Conservation (phyloP, 2,329 filamentous ascomycete species). For the Stagonosporopsis cucurbitacearum region DNA sequence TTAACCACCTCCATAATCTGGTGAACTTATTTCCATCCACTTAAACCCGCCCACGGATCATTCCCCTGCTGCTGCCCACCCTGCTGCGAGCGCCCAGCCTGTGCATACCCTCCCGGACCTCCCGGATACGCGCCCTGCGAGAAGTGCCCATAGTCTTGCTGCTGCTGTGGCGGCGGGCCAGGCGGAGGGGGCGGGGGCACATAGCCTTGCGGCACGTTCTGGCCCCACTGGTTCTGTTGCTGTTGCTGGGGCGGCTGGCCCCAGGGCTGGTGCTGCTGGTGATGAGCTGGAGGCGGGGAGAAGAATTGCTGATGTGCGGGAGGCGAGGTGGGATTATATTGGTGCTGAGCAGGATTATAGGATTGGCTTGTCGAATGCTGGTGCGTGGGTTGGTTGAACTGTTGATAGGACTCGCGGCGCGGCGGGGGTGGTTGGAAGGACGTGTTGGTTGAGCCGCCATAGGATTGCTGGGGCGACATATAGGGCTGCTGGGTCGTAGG, state of each 20-base stretch:
- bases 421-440: conserved; percentile 39
- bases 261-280: conserved; percentile 61
- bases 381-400: conserved; percentile 24
- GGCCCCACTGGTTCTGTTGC: conserved; percentile 47
- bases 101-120: conserved; percentile 49
- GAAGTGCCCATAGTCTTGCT: conserved; percentile 56
- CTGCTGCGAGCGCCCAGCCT: conserved; percentile 28
- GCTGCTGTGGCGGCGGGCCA: conserved; percentile 60
- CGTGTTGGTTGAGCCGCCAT: conserved; percentile 30
- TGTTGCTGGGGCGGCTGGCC: conserved; percentile 56
- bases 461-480: conserved; percentile 43
- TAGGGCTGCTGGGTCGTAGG: conserved; percentile 41
- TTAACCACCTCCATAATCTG: not conserved
- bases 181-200: conserved; percentile 72
- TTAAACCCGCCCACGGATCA: conserved; percentile 75
- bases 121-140: conserved; percentile 61
- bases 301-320: conserved; percentile 66
- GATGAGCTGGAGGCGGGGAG: conserved; percentile 53
- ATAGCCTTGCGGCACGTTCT: conserved; percentile 66
- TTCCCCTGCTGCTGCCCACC: conserved; percentile 47
- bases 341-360: conserved; percentile 55
- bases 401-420: conserved; percentile 45
- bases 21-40: conserved; percentile 67
- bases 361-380: conserved; percentile 33
- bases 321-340: conserved; percentile 55